Percentiles rank a stretch among this genome's conserved stretches.
These are phyloP conservation scores for Rhodotorula sp. DNA, from an alignment of 1,284 basidiomycete genomes.

Conservation along the genomic window DNA sequence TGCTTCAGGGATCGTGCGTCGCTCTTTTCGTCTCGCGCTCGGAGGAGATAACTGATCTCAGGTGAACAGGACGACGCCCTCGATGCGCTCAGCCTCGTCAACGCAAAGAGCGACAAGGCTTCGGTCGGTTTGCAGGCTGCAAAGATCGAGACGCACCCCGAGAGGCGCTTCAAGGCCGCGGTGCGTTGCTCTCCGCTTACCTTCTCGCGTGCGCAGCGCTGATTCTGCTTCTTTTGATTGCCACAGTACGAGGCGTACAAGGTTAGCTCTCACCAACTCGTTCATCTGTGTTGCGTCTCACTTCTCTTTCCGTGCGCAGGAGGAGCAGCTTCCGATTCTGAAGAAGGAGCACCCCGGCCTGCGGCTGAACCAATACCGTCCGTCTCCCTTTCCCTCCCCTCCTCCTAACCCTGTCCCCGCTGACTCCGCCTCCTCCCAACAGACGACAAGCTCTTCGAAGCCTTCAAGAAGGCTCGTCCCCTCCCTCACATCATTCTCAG, in stretches of 20 bases:
- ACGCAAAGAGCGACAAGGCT: constrained; percentile 87
- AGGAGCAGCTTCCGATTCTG: constrained; percentile 75
- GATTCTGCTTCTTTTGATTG: too few relatives aligned
- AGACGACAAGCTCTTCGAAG: constrained; percentile 21
- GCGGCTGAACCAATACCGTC: constrained; percentile 70
- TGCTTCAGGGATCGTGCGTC: constrained; percentile 67
- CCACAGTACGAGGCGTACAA: constrained; percentile 78
- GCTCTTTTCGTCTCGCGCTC: background rate
- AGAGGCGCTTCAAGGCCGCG: constrained; percentile 89
- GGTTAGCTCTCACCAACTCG: background rate
- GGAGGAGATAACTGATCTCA: background rate
- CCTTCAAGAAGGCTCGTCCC: constrained; percentile 23
- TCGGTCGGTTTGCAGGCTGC: constrained; percentile 69
- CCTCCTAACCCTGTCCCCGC: background rate
- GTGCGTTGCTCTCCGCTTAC: background rate
- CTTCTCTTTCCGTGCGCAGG: constrained; percentile 44
- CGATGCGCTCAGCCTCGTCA: constrained; percentile 84
- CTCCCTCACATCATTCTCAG: constrained; percentile 37
- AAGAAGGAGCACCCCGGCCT: constrained; percentile 58
- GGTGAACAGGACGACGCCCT: constrained; percentile 71
- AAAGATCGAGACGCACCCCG: constrained; percentile 85
- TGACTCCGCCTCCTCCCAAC: background rate
- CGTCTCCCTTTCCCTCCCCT: background rate
- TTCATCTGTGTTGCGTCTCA: too few relatives aligned
- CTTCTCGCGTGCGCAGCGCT: too few relatives aligned